These are phyloP conservation scores for Boletus patriciae DNA, from an alignment of 768 basidiomycete species.

Conservation along the genomic window DNA sequence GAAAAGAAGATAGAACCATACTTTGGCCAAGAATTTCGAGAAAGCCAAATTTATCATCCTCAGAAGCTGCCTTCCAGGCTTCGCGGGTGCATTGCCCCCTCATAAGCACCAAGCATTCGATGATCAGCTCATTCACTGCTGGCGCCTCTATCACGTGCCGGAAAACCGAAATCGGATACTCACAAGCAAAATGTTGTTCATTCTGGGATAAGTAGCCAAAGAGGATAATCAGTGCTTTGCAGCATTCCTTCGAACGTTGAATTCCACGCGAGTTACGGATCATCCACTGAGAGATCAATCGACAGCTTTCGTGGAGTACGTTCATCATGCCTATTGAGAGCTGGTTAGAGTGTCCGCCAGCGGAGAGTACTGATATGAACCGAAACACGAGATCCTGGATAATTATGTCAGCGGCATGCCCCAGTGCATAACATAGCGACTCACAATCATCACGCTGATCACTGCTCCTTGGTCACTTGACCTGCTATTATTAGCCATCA, in stretches of 20 bases:
- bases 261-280: slow-evolving; percentile 24
- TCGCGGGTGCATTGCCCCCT: slow-evolving; percentile 10
- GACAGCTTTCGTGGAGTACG: slow-evolving; percentile 22
- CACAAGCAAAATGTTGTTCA: slow-evolving; percentile 20
- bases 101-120: slow-evolving; percentile 21
- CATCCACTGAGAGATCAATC: slow-evolving; percentile 24
- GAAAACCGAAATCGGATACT: slow-evolving; percentile 7
- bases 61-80: slow-evolving; percentile 23
- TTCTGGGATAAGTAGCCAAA: slow-evolving; percentile 23
- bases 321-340: slow-evolving; percentile 18
- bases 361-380: slow-evolving; percentile 22
- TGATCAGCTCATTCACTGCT: slow-evolving; percentile 20
- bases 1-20: slow-evolving; percentile 8
- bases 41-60: slow-evolving; percentile 13
- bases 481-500: not conserved
- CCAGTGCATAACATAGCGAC: not conserved
- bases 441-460: slow-evolving; percentile 32
- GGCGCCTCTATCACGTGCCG: not conserved
- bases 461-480: slow-evolving; percentile 6
- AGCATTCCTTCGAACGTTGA: slow-evolving; percentile 30
- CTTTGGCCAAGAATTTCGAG: slow-evolving; percentile 19
- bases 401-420: slow-evolving; percentile 6
- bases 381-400: slow-evolving; percentile 24
- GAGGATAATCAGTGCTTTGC: slow-evolving; percentile 29
- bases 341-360: slow-evolving; percentile 8